phyloP scores from a whole-genome alignment of 768 basidiomycete species.

The Lactarius deliciosus region DNA sequence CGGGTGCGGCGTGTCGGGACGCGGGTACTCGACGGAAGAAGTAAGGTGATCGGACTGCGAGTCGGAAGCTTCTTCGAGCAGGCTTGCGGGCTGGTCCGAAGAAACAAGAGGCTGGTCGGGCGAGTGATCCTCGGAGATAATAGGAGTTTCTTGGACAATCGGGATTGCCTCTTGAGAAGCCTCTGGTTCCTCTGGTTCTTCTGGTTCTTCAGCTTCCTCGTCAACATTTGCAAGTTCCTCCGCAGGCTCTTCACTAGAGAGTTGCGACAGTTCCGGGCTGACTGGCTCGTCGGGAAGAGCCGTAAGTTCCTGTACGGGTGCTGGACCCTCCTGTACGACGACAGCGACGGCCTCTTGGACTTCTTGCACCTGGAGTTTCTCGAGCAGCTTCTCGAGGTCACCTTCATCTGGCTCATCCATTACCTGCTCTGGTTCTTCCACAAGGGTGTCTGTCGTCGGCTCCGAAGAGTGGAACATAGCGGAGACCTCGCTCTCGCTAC shows the following conservation, averaged over 20 bases:
- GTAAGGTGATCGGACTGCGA: conserved; percentile 22
- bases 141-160: conserved; percentile 1
- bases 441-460: conserved; percentile 19
- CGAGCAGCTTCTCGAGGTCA: conserved; percentile 4
- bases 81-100: neutral
- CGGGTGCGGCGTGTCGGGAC: conserved; percentile 20
- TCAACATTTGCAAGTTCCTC: conserved; percentile 1
- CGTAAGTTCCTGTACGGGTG: neutral
- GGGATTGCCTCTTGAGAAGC: conserved; percentile 7
- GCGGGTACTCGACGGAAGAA: conserved; percentile 21
- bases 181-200: neutral
- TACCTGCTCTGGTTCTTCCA: conserved; percentile 17
- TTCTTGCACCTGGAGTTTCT: neutral
- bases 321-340: conserved; percentile 13
- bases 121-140: conserved; percentile 9
- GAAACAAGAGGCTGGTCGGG: conserved; percentile 8
- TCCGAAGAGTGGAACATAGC: conserved; percentile 14
- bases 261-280: conserved; percentile 5
- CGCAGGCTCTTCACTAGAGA: conserved; percentile 14
- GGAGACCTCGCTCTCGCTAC: conserved; percentile 9
- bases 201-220: conserved; percentile 4
- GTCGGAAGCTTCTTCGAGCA: conserved; percentile 19
- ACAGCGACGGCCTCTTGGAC: conserved; percentile 1
- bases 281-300: conserved; percentile 9
- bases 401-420: neutral